phyloP scores from a whole-genome alignment of 1,139 yeast genomes.

The Starmera stellimalicola region DNA sequence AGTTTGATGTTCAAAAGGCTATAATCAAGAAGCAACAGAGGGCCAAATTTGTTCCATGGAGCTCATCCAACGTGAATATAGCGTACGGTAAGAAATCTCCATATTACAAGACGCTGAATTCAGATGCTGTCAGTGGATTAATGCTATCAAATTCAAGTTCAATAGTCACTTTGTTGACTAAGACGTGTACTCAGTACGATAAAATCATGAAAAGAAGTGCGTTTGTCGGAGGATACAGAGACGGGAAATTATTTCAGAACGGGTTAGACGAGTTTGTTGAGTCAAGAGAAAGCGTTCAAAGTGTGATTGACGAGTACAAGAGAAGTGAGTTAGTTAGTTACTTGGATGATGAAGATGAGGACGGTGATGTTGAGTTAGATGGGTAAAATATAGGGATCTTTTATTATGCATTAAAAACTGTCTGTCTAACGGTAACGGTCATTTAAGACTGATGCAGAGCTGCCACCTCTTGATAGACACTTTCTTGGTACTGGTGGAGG shows the following conservation, averaged over 20 bases:
- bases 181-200: slow-evolving; percentile 71
- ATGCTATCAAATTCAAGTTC: slow-evolving; percentile 76
- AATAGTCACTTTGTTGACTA: slow-evolving; percentile 52
- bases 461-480: slow-evolving; percentile 1
- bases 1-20: slow-evolving; percentile 73
- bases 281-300: slow-evolving; percentile 62
- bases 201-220: slow-evolving; percentile 74
- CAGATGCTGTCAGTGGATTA: slow-evolving; percentile 49
- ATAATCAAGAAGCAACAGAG: slow-evolving; percentile 69
- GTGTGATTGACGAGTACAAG: slow-evolving; percentile 65
- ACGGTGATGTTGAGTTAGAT: slow-evolving; percentile 17
- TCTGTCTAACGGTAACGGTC: background rate
- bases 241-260: slow-evolving; percentile 43
- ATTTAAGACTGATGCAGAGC: slow-evolving; percentile 4
- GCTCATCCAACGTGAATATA: slow-evolving; percentile 70
- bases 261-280: slow-evolving; percentile 74
- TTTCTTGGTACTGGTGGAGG: slow-evolving; percentile 25
- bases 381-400: too few species aligned
- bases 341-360: slow-evolving; percentile 28
- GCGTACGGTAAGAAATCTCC: slow-evolving; percentile 74
- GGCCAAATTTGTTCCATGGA: slow-evolving; percentile 79
- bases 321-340: slow-evolving; percentile 48
- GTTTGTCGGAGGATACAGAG: slow-evolving; percentile 69
- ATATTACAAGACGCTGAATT: slow-evolving; percentile 26
- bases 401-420: too few species aligned